Conservation (phyloP, 2,329 filamentous ascomycete species). For the Fusarium sp. region DNA sequence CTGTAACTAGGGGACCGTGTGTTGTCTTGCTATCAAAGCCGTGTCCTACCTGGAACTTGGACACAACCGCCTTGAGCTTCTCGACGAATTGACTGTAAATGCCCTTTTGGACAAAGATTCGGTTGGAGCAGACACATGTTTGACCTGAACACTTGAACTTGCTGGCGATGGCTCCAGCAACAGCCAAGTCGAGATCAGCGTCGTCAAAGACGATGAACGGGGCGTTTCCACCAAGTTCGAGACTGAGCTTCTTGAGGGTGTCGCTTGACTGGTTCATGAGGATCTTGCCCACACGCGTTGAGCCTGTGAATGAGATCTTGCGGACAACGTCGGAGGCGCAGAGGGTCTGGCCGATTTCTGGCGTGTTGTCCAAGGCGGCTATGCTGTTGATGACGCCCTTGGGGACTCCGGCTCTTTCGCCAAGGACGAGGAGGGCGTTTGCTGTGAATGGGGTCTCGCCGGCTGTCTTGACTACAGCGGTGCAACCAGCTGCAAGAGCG, state of each 20-base stretch:
- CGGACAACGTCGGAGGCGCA: not conserved
- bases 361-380: conserved; percentile 73
- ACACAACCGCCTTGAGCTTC: conserved; percentile 69
- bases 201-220: conserved; percentile 73
- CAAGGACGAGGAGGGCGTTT: conserved; percentile 75
- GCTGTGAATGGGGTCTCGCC: conserved; percentile 80
- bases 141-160: conserved; percentile 94
- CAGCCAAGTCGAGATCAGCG: conserved; percentile 70
- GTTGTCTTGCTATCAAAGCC: not conserved
- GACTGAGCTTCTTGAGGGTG: not conserved
- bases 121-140: conserved; percentile 88
- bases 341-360: conserved; percentile 58
- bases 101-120: conserved; percentile 78
- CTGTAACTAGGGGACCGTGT: not conserved
- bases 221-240: conserved; percentile 50
- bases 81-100: conserved; percentile 78
- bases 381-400: conserved; percentile 66
- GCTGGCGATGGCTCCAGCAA: conserved; percentile 72
- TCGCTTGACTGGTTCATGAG: not conserved
- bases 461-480: conserved; percentile 77
- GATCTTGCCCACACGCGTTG: not conserved
- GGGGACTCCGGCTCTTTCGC: conserved; percentile 77
- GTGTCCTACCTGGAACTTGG: not conserved
- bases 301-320: not conserved
- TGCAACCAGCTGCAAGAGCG: conserved; percentile 78